Base-by-base conservation (phyloP, 371 early-diverging fungal species). In the Mortierella sp. region DNA sequence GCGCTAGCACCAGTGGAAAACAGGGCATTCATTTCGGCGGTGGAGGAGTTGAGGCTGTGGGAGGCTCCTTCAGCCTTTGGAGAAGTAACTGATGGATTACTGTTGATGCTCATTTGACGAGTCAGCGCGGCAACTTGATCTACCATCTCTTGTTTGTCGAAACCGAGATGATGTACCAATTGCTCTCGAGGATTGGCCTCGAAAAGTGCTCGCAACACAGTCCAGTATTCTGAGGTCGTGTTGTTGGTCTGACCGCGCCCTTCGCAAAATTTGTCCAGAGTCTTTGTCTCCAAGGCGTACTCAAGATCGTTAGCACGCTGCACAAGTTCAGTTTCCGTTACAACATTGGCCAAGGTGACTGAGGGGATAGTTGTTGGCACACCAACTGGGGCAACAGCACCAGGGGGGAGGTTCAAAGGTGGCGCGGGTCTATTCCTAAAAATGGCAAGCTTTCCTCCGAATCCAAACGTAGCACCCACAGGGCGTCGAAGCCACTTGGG, bases 401-500 rank as follows among this genome's bases (percentile, higher is more conserved):
- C 89, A 24, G 88, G 87, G 26, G 87, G 87, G 22, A 86, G 73
- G 62, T 78, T 71, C 72, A 78, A 39, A 45, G 86, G 66, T 30
- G 80, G 80, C 73, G 86, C 70, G 75, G 87, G 73, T 80, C 85
- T 70, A 78, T 84, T 61, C 70, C 83, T 55, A 87, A 84, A 40
- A 79, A 87, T 84, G 20, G 94, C 94, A 24, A 99, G 87, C 77
- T 94, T 93, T 35, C 95, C 95, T 71, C 98, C 97, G 73, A 97
- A 98, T 11, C 95, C 95, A 87, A 95, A 99, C 0, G 93, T 87
- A 5, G 93, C 96, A 18, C 97, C 97, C 0, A 92, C 93, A 20
- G 98, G 98, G 6, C 97, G 89, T 45, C 96, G 92, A 26, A 97
- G 90, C 99, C 99, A 99, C 86, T 96, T 97, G 39, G 99, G 98